Evolutionary conservation across 345 rosid genomes (phyloP).

Genomic region (Barbarea vulgaris): DNA sequence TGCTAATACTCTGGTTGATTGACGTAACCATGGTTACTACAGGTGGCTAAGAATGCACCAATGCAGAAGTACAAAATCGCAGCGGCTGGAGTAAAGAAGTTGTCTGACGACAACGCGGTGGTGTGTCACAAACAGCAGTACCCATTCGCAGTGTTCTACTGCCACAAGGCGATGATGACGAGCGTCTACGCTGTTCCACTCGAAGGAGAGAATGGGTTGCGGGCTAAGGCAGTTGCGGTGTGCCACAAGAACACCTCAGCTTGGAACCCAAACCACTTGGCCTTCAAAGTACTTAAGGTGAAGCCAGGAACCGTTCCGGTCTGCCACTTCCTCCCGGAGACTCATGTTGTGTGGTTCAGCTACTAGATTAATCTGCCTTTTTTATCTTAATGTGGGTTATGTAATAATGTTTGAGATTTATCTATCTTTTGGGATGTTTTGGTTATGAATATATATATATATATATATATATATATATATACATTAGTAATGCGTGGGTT

Average conservation of each 20-base stretch:
- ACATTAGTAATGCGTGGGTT: constrained; percentile 18
- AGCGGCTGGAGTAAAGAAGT: constrained; percentile 47
- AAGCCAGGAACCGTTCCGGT: constrained; percentile 71
- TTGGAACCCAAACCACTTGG: constrained; percentile 85
- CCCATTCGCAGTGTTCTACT: constrained; percentile 75
- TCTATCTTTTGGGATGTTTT: constrained; percentile 31
- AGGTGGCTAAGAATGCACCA: constrained; percentile 40
- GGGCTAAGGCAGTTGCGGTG: constrained; percentile 68
- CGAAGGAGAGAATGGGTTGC: constrained; percentile 62
- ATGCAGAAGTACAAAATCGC: constrained; percentile 56
- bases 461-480: constrained; percentile 32
- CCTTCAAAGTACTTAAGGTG: constrained; percentile 73
- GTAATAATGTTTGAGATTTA: constrained; percentile 11
- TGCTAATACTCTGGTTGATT: not conserved
- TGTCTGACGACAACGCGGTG: constrained; percentile 49
- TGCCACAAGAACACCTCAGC: constrained; percentile 86
- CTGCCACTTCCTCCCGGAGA: constrained; percentile 86
- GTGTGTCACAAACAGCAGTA: constrained; percentile 88
- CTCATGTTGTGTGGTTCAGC: constrained; percentile 65
- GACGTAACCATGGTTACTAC: not conserved
- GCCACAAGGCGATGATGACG: constrained; percentile 65
- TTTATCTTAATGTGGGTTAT: constrained; percentile 19
- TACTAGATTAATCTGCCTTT: constrained; percentile 43
- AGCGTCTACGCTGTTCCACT: constrained; percentile 60
- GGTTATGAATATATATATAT: constrained; percentile 31